phyloP scores from a whole-genome alignment of 345 rosid species.

The Gossypium longicalyx region DNA sequence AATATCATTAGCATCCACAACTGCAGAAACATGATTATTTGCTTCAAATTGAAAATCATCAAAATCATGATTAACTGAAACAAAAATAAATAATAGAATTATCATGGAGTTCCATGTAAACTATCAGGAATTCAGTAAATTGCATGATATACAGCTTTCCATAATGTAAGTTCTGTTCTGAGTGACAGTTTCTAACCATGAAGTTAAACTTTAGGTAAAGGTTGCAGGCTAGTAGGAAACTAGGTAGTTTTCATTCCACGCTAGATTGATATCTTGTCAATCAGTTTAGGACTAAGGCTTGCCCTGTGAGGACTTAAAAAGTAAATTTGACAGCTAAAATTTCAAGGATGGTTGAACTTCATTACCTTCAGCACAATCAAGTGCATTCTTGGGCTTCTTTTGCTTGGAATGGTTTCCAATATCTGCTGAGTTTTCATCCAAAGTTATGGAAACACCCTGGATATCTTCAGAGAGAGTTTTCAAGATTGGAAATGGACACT shows the following conservation, averaged over 20 bases:
- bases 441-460: constrained; percentile 19
- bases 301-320: neutral
- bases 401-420: constrained; percentile 17
- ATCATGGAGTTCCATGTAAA: neutral
- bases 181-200: neutral
- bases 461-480: constrained; percentile 9
- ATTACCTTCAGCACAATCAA: constrained; percentile 40
- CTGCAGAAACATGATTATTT: constrained; percentile 7
- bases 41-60: constrained; percentile 2
- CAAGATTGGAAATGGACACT: neutral
- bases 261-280: neutral
- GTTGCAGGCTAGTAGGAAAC: neutral
- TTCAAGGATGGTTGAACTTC: constrained; percentile 1
- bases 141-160: neutral
- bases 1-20: constrained; percentile 15
- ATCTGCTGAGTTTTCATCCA: constrained; percentile 20
- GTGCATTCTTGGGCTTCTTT: constrained; percentile 20
- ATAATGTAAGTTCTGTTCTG: neutral
- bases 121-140: neutral
- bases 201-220: neutral
- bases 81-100: constrained; percentile 11
- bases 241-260: neutral
- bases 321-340: neutral
- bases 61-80: constrained; percentile 3
- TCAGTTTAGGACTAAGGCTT: neutral